Percentiles rank a stretch among this genome's conserved stretches.
phyloP scores from a whole-genome alignment of 441 rosid genomes.

The Euphorbia celastroides region DNA sequence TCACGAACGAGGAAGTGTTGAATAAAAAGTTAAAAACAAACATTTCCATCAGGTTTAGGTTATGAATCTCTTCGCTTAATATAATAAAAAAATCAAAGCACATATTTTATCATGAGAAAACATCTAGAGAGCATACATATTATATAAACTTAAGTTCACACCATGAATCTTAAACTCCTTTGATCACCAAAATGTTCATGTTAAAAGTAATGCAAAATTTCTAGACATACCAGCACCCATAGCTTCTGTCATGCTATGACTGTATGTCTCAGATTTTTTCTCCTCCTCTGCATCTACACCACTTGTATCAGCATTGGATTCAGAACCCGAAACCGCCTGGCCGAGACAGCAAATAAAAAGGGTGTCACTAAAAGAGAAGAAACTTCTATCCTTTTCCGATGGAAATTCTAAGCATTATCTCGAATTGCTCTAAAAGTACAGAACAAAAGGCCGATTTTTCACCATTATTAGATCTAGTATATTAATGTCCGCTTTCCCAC shows the following conservation, averaged over 20 bases:
- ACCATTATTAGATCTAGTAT: background rate
- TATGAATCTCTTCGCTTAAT: background rate
- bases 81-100: background rate
- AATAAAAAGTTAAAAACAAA: background rate
- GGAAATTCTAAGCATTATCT: background rate
- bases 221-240: conserved; percentile 87
- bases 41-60: too few relatives aligned
- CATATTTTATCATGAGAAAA: background rate
- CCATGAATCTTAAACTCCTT: conserved; percentile 3
- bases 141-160: background rate
- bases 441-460: background rate
- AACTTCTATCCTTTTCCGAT: background rate
- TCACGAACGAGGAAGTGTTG: background rate
- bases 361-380: background rate
- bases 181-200: background rate
- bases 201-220: background rate
- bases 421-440: background rate
- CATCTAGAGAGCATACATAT: background rate
- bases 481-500: background rate
- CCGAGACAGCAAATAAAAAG: conserved; percentile 7
- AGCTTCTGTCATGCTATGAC: conserved; percentile 87
- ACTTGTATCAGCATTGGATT: conserved; percentile 50
- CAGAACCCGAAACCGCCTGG: conserved; percentile 68
- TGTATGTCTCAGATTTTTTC: conserved; percentile 66
- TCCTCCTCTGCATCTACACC: conserved; percentile 45